These are phyloP conservation scores for Neurospora africana DNA, from an alignment of 495 filamentous ascomycete genomes.

Conservation along the genomic window DNA sequence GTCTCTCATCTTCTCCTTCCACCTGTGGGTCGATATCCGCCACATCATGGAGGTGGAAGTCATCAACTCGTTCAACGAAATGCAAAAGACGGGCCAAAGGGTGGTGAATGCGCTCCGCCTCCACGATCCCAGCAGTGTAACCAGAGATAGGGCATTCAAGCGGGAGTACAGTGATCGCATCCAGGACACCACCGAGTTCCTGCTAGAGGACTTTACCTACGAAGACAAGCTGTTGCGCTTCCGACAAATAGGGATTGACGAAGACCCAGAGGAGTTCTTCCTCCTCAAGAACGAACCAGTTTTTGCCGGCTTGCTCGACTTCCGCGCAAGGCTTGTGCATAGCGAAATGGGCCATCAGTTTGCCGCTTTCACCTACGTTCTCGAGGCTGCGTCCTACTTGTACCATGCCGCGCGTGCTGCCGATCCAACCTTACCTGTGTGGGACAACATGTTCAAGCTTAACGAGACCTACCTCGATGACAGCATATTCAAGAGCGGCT, in stretches of 20 bases:
- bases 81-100: constrained; percentile 7
- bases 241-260: not conserved
- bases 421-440: constrained; percentile 5
- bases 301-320: constrained; percentile 16
- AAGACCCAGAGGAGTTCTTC: constrained; percentile 7
- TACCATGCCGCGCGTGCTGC: constrained; percentile 5
- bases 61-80: constrained; percentile 9
- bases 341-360: constrained; percentile 17
- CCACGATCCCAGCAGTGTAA: not conserved
- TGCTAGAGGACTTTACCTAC: constrained; percentile 13
- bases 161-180: constrained; percentile 5
- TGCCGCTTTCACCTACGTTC: constrained; percentile 4
- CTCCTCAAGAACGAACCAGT: constrained; percentile 18
- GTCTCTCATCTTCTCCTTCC: constrained; percentile 14
- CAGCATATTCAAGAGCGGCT: constrained; percentile 1
- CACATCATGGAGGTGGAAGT: constrained; percentile 17
- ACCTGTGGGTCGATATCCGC: constrained; percentile 21
- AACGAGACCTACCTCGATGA: constrained; percentile 2
- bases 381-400: constrained; percentile 11
- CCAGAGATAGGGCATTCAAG: constrained; percentile 7
- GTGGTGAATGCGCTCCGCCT: constrained; percentile 1
- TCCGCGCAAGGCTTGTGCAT: constrained; percentile 17
- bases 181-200: constrained; percentile 10
- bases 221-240: constrained; percentile 8
- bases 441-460: not conserved